Conservation (phyloP, 2,329 filamentous ascomycete species). For the Nemania diffusa region DNA sequence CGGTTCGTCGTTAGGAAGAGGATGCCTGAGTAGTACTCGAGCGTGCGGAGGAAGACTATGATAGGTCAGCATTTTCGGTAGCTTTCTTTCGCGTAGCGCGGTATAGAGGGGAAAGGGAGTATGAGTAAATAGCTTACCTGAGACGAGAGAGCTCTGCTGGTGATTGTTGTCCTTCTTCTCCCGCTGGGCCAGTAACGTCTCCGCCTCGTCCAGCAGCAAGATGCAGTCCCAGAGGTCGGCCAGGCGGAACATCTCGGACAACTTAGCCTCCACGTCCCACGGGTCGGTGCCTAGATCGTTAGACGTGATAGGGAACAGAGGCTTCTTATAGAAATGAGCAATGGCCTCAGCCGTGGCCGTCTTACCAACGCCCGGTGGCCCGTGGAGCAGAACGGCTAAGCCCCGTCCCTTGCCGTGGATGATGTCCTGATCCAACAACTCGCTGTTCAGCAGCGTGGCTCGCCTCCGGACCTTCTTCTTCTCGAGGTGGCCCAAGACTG, state of each 20-base stretch:
- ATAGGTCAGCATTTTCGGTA: conserved; percentile 13
- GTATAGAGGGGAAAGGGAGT: too few relatives aligned
- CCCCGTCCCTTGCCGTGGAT: conserved; percentile 36
- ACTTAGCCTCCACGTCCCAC: conserved; percentile 36
- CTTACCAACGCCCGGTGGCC: conserved; percentile 37
- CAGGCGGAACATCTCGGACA: conserved; percentile 36
- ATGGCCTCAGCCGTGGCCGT: conserved; percentile 37
- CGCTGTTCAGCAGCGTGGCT: conserved; percentile 35
- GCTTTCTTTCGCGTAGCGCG: background rate
- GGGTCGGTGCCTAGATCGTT: conserved; percentile 38
- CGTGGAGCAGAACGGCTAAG: conserved; percentile 35
- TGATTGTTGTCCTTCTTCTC: conserved; percentile 40
- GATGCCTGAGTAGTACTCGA: conserved; percentile 38
- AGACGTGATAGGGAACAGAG: conserved; percentile 36
- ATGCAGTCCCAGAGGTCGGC: conserved; percentile 40
- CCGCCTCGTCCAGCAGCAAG: conserved; percentile 38
- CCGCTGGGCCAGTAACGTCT: conserved; percentile 37
- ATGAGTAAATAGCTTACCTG: conserved; percentile 33
- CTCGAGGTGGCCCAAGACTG: conserved; percentile 37
- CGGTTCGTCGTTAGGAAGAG: conserved; percentile 36
- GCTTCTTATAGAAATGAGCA: conserved; percentile 35
- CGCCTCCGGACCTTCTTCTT: conserved; percentile 37
- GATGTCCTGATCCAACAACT: conserved; percentile 35
- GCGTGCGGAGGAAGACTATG: conserved; percentile 35
- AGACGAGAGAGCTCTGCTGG: conserved; percentile 48